A percentile compares a stretch with the other conserved stretches of the same genome.
These are phyloP conservation scores for Pontederia paniculata DNA, from an alignment of 176 grass and related monocot genomes.

Conservation along the genomic window DNA sequence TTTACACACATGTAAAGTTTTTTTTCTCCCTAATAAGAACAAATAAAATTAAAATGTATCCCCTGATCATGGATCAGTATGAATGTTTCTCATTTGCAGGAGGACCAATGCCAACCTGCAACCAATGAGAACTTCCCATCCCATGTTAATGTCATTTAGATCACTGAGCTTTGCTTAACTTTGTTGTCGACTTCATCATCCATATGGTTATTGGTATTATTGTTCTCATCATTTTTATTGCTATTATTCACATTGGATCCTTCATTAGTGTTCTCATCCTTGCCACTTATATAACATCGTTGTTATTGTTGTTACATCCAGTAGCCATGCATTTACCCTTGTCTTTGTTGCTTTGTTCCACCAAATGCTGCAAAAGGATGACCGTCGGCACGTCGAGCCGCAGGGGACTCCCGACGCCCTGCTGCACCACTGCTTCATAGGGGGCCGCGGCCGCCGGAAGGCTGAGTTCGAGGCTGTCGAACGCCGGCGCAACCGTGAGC, in stretches of 20 bases:
- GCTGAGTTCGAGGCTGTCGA: conserved; percentile 38
- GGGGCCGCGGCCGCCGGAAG: background rate
- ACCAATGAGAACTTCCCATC: conserved; percentile 37
- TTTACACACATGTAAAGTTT: too few species aligned
- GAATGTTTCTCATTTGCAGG: conserved; percentile 23
- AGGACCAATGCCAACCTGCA: conserved; percentile 71
- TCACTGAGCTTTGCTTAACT: conserved; percentile 42
- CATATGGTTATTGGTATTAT: background rate
- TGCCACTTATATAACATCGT: background rate
- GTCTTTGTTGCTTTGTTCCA: conserved; percentile 7
- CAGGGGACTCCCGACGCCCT: conserved; percentile 24
- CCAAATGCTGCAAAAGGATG: conserved; percentile 16
- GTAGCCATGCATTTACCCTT: conserved; percentile 8
- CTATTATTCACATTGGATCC: background rate
- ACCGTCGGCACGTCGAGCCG: conserved; percentile 17
- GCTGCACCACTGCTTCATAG: conserved; percentile 8
- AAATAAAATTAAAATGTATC: too few species aligned
- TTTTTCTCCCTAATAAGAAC: too few species aligned
- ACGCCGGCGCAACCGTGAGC: conserved; percentile 25
- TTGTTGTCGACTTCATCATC: conserved; percentile 68
- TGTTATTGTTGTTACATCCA: conserved; percentile 16
- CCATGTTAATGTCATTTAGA: conserved; percentile 49
- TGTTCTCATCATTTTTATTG: background rate
- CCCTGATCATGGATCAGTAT: background rate
- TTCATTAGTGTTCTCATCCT: background rate